Conservation (phyloP, 1,284 basidiomycete species). For the Coniferiporia sulphurascens region DNA sequence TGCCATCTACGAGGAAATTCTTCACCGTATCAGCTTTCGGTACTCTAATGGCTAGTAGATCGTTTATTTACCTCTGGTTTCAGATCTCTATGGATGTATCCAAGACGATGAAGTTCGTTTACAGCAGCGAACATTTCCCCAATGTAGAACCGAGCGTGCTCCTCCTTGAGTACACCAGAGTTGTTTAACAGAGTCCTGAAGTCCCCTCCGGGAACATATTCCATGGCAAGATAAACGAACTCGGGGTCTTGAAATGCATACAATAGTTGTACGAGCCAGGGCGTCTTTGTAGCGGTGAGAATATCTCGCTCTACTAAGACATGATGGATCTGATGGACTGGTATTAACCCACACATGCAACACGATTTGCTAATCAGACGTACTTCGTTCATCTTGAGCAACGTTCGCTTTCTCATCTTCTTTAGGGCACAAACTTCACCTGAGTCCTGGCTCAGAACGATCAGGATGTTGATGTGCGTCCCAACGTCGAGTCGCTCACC, state of each 20-base stretch:
- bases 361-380: slow-evolving; percentile 19
- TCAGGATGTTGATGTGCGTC: not conserved
- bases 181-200: slow-evolving; percentile 95
- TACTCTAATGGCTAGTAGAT: slow-evolving; percentile 1
- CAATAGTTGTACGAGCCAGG: slow-evolving; percentile 88
- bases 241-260: slow-evolving; percentile 93
- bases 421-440: slow-evolving; percentile 94
- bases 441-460: slow-evolving; percentile 48
- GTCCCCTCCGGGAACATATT: slow-evolving; percentile 96
- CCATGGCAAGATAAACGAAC: slow-evolving; percentile 94
- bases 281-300: slow-evolving; percentile 90
- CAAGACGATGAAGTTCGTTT: slow-evolving; percentile 88
- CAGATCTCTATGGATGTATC: slow-evolving; percentile 95
- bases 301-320: slow-evolving; percentile 97
- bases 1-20: slow-evolving; percentile 96
- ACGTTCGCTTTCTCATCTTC: slow-evolving; percentile 90
- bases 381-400: slow-evolving; percentile 97
- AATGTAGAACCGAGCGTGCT: slow-evolving; percentile 93
- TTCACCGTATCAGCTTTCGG: slow-evolving; percentile 29
- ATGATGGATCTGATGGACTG: slow-evolving; percentile 66
- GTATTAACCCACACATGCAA: slow-evolving; percentile 12
- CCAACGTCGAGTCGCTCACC: slow-evolving; percentile 10
- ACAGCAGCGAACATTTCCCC: slow-evolving; percentile 94
- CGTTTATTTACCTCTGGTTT: slow-evolving; percentile 79
- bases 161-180: slow-evolving; percentile 92